Evolutionary conservation across 2,329 filamentous ascomycete species (phyloP).

Genomic region (Periconia macrospinosa): DNA sequence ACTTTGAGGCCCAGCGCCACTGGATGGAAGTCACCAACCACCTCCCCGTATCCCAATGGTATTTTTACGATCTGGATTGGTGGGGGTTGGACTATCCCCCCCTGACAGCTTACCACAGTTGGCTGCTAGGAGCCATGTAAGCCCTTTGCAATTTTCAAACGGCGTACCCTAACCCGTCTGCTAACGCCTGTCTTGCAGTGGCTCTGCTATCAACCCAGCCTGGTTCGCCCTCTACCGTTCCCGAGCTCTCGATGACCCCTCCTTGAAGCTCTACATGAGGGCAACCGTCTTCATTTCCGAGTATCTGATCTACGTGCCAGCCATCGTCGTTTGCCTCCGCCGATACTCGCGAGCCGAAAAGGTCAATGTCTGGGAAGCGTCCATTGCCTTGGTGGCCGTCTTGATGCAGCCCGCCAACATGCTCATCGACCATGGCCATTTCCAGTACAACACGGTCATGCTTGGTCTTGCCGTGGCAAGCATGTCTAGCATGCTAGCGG

Average conservation of each 20-base stretch:
- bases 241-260: slow-evolving; percentile 75
- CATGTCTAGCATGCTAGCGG: slow-evolving; percentile 85
- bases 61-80: slow-evolving; percentile 94
- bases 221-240: slow-evolving; percentile 90
- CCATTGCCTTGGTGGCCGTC: slow-evolving; percentile 84
- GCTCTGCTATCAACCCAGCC: slow-evolving; percentile 71
- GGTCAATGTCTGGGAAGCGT: slow-evolving; percentile 79
- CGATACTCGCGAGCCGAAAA: slow-evolving; percentile 75
- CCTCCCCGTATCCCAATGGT: slow-evolving; percentile 91
- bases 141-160: neutral
- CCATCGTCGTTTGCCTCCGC: slow-evolving; percentile 80
- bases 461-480: slow-evolving; percentile 84
- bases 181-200: slow-evolving; percentile 49
- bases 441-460: slow-evolving; percentile 99
- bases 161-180: slow-evolving; percentile 1
- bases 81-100: slow-evolving; percentile 99
- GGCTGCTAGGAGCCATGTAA: slow-evolving; percentile 82
- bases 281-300: slow-evolving; percentile 89
- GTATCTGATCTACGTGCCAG: slow-evolving; percentile 86
- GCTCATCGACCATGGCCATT: slow-evolving; percentile 91
- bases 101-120: slow-evolving; percentile 97
- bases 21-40: slow-evolving; percentile 98
- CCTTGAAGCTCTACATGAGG: slow-evolving; percentile 93
- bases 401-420: slow-evolving; percentile 90
- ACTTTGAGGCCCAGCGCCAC: slow-evolving; percentile 96